Base-by-base conservation (phyloP, 2,329 filamentous ascomycete genomes). In the Decorospora gaudefroyi region DNA sequence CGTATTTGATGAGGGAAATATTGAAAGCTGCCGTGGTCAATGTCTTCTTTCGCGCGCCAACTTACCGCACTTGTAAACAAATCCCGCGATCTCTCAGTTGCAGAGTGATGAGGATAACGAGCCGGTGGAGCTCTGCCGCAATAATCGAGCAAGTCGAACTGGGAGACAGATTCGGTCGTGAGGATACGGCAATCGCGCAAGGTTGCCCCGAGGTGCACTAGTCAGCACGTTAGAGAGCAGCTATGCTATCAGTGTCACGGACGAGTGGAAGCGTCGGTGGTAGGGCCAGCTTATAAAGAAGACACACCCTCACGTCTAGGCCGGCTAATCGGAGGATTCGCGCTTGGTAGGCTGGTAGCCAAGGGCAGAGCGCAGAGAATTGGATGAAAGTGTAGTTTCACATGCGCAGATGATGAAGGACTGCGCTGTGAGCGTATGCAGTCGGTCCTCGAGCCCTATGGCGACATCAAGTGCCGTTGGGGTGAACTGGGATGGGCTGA, bases 251-350 rank as follows among this genome's bases (percentile, higher is more conserved):
- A 61, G 57, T 55, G 57, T 56, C 57, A 55, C 67, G 67, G 67
- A 67, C 66, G 64, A 67, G 64, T 63, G 67, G 67, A 69, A 69
- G 65, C 49, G 44, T 42, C 49, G 49, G 53, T 52, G 49, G 55
- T 51, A 59, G 51, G 53, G 57, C 47, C 55, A 59, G 57, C 37
- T 59, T 63, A 49, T 51, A 54, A 53, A 53, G 38, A 42, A 35
- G 50, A 49, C 46, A 49, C 51, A 53, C 35, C 52, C 55, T 48
- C 55, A 52, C 51, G 37, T 39, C 35, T 30, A 46, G 50, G 35
- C 59, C 63, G 64, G 65, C 53, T 67, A 67, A 63, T 67, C 48
- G 46, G 61, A 52, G 49, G 33, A 50, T 35, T 39, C 51, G 36
- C 40, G 37, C 25, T 34, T 29, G 26, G 35, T 16, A 22, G 26